These are phyloP conservation scores for Termitomyces sp. DNA, from an alignment of 768 basidiomycete species.

Conservation along the genomic window DNA sequence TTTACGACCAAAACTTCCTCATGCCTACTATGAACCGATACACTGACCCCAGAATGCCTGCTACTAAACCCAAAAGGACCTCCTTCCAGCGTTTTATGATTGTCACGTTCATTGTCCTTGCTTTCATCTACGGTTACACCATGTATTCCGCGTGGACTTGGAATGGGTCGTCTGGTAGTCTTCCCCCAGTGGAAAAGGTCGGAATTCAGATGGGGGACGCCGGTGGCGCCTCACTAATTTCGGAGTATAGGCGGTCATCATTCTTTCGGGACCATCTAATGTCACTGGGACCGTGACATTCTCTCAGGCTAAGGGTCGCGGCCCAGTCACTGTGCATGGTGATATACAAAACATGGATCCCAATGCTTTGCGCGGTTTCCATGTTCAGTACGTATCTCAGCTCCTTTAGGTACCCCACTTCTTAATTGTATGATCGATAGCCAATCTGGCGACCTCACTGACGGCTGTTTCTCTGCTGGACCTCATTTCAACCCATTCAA, in stretches of 20 bases:
- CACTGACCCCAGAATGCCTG: neutral
- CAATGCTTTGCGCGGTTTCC: constrained; percentile 65
- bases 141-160: constrained; percentile 9
- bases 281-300: constrained; percentile 68
- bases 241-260: constrained; percentile 34
- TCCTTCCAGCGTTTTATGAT: neutral
- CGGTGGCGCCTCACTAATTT: neutral
- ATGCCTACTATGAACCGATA: constrained; percentile 6
- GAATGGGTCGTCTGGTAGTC: neutral
- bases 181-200: constrained; percentile 18
- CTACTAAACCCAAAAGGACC: neutral
- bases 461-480: constrained; percentile 68
- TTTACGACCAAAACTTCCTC: too few relatives aligned
- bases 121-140: constrained; percentile 5
- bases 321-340: constrained; percentile 61
- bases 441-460: constrained; percentile 57
- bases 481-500: constrained; percentile 75
- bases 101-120: constrained; percentile 3
- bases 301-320: constrained; percentile 44
- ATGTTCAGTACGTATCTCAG: constrained; percentile 63
- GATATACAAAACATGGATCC: constrained; percentile 58
- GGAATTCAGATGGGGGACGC: neutral
- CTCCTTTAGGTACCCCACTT: neutral
- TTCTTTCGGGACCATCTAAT: constrained; percentile 57
- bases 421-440: constrained; percentile 11